A percentile compares a stretch with the other conserved stretches of the same genome.
These are phyloP conservation scores for Heritiera littoralis DNA, from an alignment of 345 rosid species.

Conservation along the genomic window DNA sequence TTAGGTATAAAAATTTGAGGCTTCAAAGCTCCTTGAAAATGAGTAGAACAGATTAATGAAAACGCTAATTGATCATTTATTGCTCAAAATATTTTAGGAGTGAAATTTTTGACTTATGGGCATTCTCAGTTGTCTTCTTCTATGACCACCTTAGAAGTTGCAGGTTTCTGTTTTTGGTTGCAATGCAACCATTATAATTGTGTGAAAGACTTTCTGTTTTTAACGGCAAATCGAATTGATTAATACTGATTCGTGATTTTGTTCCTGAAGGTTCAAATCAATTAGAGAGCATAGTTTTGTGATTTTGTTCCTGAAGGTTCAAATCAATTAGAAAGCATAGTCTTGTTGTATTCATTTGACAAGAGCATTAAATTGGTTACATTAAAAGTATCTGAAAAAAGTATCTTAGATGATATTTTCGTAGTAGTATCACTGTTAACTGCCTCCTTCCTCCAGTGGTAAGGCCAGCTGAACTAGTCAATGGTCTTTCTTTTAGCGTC, in stretches of 20 bases:
- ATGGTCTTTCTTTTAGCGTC: constrained; percentile 1
- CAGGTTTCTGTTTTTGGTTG: neutral
- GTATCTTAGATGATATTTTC: constrained; percentile 1
- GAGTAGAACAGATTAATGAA: neutral
- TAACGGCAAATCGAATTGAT: neutral
- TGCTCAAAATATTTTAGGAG: neutral
- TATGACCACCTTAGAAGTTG: neutral
- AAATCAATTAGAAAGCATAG: neutral
- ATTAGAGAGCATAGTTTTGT: neutral
- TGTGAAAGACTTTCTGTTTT: neutral
- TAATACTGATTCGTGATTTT: neutral
- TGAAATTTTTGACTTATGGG: neutral
- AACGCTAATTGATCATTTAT: neutral
- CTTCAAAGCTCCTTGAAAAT: constrained; percentile 9
- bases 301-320: neutral
- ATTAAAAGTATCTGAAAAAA: neutral
- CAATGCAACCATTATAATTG: neutral
- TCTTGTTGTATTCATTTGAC: neutral
- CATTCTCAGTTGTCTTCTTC: neutral
- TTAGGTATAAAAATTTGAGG: neutral
- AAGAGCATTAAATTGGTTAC: neutral
- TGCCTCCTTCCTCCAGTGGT: neutral
- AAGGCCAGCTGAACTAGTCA: neutral
- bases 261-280: neutral
- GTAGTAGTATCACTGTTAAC: neutral